Percentiles rank a stretch among this genome's conserved stretches.
phyloP scores from a whole-genome alignment of 2,329 filamentous ascomycete species.

The Ophiostoma populinum region DNA sequence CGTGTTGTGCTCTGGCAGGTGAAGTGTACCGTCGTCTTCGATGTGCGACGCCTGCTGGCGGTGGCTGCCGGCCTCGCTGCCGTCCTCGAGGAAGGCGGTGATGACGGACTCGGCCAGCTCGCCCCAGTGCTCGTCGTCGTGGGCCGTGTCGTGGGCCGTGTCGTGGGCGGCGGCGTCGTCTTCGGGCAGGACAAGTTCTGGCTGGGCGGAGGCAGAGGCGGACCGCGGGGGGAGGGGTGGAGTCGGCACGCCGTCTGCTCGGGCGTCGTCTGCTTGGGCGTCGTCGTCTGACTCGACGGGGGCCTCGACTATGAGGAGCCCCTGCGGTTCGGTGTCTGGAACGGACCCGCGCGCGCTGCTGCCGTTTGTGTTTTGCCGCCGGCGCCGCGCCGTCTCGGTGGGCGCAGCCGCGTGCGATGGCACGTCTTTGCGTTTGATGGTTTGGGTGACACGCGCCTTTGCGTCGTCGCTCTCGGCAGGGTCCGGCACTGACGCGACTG shows the following conservation, averaged over 20 bases:
- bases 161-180: not conserved
- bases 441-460: no score
- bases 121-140: conserved; percentile 6
- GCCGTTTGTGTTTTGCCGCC: not conserved
- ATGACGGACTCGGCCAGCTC: conserved; percentile 7
- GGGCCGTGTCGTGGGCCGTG: not conserved
- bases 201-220: no score
- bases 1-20: not conserved
- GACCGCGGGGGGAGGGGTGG: no score
- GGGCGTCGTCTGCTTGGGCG: not conserved
- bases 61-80: not conserved
- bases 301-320: conserved; percentile 10
- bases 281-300: conserved; percentile 7
- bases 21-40: not conserved
- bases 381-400: conserved; percentile 1
- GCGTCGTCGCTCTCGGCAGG: no score
- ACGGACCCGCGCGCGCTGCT: not conserved
- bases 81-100: conserved; percentile 4
- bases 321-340: not conserved
- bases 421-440: conserved; percentile 5
- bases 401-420: not conserved
- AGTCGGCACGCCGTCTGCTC: not conserved
- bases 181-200: not conserved
- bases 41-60: no score
- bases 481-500: no score